Conservation (phyloP, 495 filamentous ascomycete genomes). For the Xylaria curta region DNA sequence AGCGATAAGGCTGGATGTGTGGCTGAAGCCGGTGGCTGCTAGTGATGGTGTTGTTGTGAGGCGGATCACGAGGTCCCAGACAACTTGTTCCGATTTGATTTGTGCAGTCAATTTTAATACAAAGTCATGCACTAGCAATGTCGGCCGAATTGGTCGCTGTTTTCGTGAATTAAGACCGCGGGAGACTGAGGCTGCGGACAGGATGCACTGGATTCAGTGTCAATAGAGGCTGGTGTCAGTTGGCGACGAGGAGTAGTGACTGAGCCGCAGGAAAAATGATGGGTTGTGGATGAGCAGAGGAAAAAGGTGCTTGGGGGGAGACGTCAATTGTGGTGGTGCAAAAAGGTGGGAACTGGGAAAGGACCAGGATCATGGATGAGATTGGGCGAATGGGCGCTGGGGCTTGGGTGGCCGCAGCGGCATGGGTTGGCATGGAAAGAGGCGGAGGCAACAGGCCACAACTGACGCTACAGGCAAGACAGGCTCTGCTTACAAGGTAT, state of each 20-base stretch:
- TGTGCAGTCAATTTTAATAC: background rate
- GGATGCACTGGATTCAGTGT: conserved; percentile 26
- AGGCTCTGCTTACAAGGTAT: background rate
- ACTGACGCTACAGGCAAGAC: background rate
- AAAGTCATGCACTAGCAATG: background rate
- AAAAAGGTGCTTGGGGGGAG: conserved; percentile 40
- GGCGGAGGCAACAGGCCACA: conserved; percentile 4
- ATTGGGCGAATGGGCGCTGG: background rate
- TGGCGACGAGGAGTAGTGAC: conserved; percentile 35
- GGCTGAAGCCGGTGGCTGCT: conserved; percentile 60
- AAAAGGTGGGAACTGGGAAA: conserved; percentile 41
- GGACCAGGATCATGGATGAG: conserved; percentile 11
- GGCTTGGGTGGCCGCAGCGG: conserved; percentile 13
- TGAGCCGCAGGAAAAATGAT: conserved; percentile 45
- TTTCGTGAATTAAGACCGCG: conserved; percentile 21
- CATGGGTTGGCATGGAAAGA: background rate
- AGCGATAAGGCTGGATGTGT: conserved; percentile 50
- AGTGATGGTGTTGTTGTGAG: conserved; percentile 39
- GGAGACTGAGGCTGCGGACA: conserved; percentile 22
- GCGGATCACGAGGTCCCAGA: conserved; percentile 16
- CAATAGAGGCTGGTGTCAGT: conserved; percentile 39
- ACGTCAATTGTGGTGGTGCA: conserved; percentile 46
- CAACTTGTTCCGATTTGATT: conserved; percentile 24
- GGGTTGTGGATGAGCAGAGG: conserved; percentile 43
- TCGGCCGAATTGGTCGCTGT: background rate